These are phyloP conservation scores for Cladosporium colombiae DNA, from an alignment of 2,329 filamentous ascomycete species.

Conservation along the genomic window DNA sequence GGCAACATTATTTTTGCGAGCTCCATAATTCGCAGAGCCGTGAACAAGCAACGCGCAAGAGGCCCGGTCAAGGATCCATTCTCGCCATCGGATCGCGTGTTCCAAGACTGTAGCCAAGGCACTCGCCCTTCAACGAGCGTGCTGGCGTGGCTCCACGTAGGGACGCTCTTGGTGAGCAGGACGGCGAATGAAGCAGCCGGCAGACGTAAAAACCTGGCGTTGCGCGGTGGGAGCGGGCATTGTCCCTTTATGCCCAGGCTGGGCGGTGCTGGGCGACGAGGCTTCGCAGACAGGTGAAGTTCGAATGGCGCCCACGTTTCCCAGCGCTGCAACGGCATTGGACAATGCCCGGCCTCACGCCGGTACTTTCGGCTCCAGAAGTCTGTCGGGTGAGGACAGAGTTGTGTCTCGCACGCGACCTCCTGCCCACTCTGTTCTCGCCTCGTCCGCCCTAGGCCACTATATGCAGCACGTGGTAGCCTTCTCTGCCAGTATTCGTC, in stretches of 20 bases:
- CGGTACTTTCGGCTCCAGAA: neutral
- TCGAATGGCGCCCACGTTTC: constrained; percentile 1
- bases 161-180: neutral
- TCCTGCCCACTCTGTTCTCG: constrained; percentile 2
- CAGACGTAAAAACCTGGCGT: neutral
- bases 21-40: constrained; percentile 6
- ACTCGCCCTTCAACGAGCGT: constrained; percentile 1
- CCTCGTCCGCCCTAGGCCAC: neutral
- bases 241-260: constrained; percentile 4
- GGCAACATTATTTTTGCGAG: neutral
- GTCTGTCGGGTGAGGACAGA: neutral
- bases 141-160: neutral
- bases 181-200: neutral
- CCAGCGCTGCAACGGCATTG: neutral
- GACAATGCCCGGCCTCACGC: neutral
- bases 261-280: neutral
- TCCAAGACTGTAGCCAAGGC: constrained; percentile 12
- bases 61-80: constrained; percentile 7
- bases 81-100: constrained; percentile 5
- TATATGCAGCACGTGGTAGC: neutral
- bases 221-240: neutral
- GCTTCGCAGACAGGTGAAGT: neutral
- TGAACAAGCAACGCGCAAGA: neutral
- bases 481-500: constrained; percentile 1
- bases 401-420: neutral